These are phyloP conservation scores for Rhizomucor pusillus DNA, from an alignment of 371 early-diverging fungal genomes.

Conservation along the genomic window DNA sequence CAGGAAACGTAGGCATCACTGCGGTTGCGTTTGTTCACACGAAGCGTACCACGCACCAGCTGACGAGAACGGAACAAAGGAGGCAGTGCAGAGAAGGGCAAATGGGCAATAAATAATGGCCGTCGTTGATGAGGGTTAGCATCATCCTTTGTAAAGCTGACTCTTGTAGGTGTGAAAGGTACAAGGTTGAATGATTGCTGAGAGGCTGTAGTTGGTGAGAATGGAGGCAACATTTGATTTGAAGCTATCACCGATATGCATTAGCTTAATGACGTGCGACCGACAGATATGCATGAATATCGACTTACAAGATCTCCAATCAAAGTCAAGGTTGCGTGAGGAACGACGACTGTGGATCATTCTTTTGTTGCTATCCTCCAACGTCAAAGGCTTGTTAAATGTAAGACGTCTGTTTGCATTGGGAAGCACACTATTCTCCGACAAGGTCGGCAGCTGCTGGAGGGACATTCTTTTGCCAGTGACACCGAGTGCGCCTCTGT, in stretches of 20 bases:
- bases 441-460: constrained; percentile 27
- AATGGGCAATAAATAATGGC: constrained; percentile 50
- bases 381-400: constrained; percentile 31
- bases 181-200: constrained; percentile 37
- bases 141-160: constrained; percentile 40
- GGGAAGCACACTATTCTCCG: constrained; percentile 16
- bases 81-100: constrained; percentile 53
- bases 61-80: constrained; percentile 45
- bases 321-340: constrained; percentile 33
- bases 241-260: constrained; percentile 5
- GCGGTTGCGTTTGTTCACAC: constrained; percentile 80
- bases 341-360: constrained; percentile 22
- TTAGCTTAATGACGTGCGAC: not conserved
- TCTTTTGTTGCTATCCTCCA: constrained; percentile 18
- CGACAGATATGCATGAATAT: not conserved
- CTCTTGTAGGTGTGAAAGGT: constrained; percentile 42
- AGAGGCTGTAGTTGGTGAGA: constrained; percentile 4
- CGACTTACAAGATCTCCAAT: constrained; percentile 31
- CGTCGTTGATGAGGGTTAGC: constrained; percentile 49
- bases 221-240: constrained; percentile 9
- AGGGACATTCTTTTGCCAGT: constrained; percentile 25
- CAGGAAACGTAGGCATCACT: constrained; percentile 84
- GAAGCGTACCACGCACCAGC: constrained; percentile 63
- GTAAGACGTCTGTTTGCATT: constrained; percentile 16
- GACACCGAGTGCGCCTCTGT: constrained; percentile 5